phyloP scores from a whole-genome alignment of 805 yeast genomes.

The Candida koratica region DNA sequence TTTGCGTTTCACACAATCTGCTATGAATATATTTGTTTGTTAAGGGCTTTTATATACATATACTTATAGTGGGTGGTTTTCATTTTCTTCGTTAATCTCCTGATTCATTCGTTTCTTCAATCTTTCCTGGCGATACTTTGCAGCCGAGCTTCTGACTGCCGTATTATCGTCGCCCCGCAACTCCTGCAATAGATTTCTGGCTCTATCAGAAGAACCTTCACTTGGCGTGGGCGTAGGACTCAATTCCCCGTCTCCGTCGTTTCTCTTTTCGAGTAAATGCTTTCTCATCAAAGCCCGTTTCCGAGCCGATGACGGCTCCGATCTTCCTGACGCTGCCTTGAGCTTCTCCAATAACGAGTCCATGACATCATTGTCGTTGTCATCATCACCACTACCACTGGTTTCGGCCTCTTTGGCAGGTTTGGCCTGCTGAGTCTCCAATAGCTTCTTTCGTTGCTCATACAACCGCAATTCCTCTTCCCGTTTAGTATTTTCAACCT shows the following conservation, averaged over 20 bases:
- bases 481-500: constrained; percentile 57
- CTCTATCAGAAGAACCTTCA: constrained; percentile 36
- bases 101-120: constrained; percentile 20
- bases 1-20: constrained; percentile 10
- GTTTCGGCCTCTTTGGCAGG: constrained; percentile 26
- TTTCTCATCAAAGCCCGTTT: constrained; percentile 73
- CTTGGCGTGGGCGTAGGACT: constrained; percentile 10
- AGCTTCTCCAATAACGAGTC: constrained; percentile 82
- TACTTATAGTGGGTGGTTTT: neutral
- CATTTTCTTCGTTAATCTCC: constrained; percentile 3
- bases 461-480: constrained; percentile 69
- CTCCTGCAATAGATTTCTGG: constrained; percentile 60
- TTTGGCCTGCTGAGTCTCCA: constrained; percentile 42
- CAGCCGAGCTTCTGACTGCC: constrained; percentile 36
- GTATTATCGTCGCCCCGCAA: constrained; percentile 38
- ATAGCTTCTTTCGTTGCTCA: constrained; percentile 67
- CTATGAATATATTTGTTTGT: too few relatives aligned
- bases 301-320: constrained; percentile 77
- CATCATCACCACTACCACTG: too few relatives aligned
- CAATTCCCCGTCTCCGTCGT: constrained; percentile 8
- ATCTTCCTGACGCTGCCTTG: constrained; percentile 75
- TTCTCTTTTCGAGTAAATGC: constrained; percentile 42
- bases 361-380: constrained; percentile 54
- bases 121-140: constrained; percentile 41
- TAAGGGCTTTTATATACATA: neutral